Base-by-base conservation (phyloP, 2,329 filamentous ascomycete genomes). In the Didymella pomorum region DNA sequence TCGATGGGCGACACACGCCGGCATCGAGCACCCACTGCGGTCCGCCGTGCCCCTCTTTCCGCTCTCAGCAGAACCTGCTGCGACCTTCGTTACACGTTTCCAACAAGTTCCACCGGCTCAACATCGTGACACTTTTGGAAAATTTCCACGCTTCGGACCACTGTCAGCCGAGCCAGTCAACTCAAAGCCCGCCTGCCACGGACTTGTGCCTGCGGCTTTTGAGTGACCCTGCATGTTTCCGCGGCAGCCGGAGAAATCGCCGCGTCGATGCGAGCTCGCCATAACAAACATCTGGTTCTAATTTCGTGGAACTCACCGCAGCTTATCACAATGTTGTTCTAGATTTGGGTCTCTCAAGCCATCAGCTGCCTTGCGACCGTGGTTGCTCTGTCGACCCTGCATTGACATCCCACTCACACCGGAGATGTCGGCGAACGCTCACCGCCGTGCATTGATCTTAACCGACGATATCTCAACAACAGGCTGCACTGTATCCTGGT, bases 101-200 rank as follows among this genome's bases (percentile, higher is more conserved):
- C 50, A 53, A 50, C 50, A 26, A 41, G 20, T 58, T 50, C 58
- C 60, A 61, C 60, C 58, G 63, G 61, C 50, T 52, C 41, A 55
- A 29, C 56, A 62, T 60, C 42, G 46, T 57, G 52, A 53, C 51
- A 23, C 26, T 59, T 54, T 47, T 26, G 51, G 61, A 60, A 53
- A 63, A 41, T 54, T 59, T 58, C 45, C 46, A 58, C 26, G 47
- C 26, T n/a, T 45, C 67, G 67, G 64, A 55, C 56, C 14, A 67
- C 66, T 45, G 63, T 61, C 61, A 58, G 47, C 66, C 67, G 62
- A 48, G 56, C 65, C 65, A 68, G 31, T 58, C 21, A 45, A 20
- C 9, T 26, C 61, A 61, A 51, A 59, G 56, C 49, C 55, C 57
- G 61, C 55, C 55, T 51, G 39, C 33, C 33, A 47, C 51, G 43